phyloP scores from a whole-genome alignment of 2,329 filamentous ascomycete genomes.

The Aspergillus pseudoterreus region DNA sequence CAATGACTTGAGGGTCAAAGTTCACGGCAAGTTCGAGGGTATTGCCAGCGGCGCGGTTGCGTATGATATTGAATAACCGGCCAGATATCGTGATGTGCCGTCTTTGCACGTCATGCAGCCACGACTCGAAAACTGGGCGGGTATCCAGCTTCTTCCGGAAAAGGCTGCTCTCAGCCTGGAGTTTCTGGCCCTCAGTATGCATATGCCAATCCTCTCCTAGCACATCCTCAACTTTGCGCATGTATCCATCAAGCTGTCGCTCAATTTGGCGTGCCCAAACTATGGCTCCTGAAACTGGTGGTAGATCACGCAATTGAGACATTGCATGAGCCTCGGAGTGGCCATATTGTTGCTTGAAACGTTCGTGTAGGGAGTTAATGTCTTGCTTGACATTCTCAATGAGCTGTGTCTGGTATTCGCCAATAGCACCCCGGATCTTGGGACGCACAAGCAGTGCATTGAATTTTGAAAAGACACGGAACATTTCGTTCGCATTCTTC shows the following conservation, averaged over 20 bases:
- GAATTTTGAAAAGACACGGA: slow-evolving; percentile 99
- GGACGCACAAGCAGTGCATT: slow-evolving; percentile 96
- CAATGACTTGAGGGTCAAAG: slow-evolving; percentile 95
- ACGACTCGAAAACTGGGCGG: slow-evolving; percentile 88
- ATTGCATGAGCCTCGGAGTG: slow-evolving; percentile 97
- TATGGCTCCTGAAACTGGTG: slow-evolving; percentile 92
- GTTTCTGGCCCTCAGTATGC: slow-evolving; percentile 90
- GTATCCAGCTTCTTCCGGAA: slow-evolving; percentile 97
- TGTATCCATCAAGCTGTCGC: slow-evolving; percentile 89
- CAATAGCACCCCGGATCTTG: slow-evolving; percentile 98
- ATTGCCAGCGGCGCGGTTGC: slow-evolving; percentile 86
- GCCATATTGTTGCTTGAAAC: slow-evolving; percentile 98
- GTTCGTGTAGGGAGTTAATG: slow-evolving; percentile 87
- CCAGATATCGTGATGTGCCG: slow-evolving; percentile 90
- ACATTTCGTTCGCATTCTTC: slow-evolving; percentile 99
- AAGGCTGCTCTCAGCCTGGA: slow-evolving; percentile 84
- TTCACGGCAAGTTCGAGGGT: slow-evolving; percentile 86
- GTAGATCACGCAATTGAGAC: slow-evolving; percentile 93
- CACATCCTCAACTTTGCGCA: slow-evolving; percentile 99
- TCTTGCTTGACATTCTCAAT: slow-evolving; percentile 98
- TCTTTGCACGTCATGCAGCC: slow-evolving; percentile 84
- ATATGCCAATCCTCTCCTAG: slow-evolving; percentile 91
- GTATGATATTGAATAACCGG: slow-evolving; percentile 82
- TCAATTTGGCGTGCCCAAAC: slow-evolving; percentile 98
- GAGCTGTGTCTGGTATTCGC: slow-evolving; percentile 95